phyloP scores from a whole-genome alignment of 139 green algal genomes.

The Chlorella sp. region DNA sequence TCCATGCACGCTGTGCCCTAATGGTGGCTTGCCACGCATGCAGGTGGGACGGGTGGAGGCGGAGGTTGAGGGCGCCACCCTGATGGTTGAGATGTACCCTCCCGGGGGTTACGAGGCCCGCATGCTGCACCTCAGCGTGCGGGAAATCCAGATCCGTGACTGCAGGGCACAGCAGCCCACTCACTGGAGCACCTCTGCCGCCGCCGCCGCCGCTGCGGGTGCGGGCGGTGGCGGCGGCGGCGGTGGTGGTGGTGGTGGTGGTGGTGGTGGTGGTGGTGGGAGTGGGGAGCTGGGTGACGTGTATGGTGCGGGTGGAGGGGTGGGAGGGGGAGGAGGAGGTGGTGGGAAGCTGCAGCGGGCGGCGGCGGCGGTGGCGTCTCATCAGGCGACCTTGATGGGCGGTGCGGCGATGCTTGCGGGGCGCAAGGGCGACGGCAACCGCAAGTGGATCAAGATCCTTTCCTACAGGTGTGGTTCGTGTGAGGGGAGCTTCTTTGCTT shows the following conservation, averaged over 20 bases:
- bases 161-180: conserved; percentile 8
- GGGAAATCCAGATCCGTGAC: conserved; percentile 9
- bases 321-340: not conserved
- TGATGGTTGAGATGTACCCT: conserved; percentile 10
- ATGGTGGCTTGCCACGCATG: too few relatives aligned
- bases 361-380: too few relatives aligned
- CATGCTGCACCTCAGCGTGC: not conserved
- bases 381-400: not conserved
- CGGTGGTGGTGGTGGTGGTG: too few relatives aligned
- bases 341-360: too few relatives aligned
- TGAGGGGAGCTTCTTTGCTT: too few relatives aligned
- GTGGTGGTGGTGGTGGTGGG: too few relatives aligned
- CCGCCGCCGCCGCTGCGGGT: not conserved
- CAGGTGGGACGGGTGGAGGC: conserved; percentile 4
- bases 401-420: not conserved
- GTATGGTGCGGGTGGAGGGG: too few relatives aligned
- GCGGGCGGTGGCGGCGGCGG: too few relatives aligned
- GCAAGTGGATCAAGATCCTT: conserved; percentile 3
- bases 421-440: not conserved
- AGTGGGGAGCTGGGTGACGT: too few relatives aligned
- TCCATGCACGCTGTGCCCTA: too few relatives aligned
- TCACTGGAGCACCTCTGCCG: too few relatives aligned
- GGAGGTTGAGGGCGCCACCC: conserved; percentile 6
- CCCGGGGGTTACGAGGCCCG: not conserved
- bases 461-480: conserved; percentile 14